Conservation (phyloP, 768 basidiomycete species). For the Neoboletus subvelutipes region DNA sequence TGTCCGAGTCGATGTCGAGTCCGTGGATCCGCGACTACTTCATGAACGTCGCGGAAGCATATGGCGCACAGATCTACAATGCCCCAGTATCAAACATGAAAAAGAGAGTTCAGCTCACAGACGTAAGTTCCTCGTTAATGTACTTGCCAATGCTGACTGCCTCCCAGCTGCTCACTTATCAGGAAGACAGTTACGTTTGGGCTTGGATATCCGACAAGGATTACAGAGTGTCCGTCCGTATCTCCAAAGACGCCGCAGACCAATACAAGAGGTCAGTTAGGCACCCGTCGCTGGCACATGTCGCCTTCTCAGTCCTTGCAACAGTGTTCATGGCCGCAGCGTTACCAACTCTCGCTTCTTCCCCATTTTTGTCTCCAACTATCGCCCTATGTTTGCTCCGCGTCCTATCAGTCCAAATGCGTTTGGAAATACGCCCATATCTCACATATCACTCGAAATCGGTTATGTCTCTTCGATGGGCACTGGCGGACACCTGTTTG, state of each 20-base stretch:
- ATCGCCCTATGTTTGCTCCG: slow-evolving; percentile 51
- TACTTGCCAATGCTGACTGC: background rate
- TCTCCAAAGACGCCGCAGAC: slow-evolving; percentile 51
- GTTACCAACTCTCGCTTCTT: slow-evolving; percentile 49
- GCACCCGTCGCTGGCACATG: background rate
- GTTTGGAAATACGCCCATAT: slow-evolving; percentile 39
- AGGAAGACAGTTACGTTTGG: slow-evolving; percentile 54
- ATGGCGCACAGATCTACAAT: slow-evolving; percentile 45
- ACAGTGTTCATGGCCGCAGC: slow-evolving; percentile 29
- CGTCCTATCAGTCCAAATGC: slow-evolving; percentile 43
- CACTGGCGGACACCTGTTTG: slow-evolving; percentile 43
- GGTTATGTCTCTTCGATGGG: slow-evolving; percentile 43
- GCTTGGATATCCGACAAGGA: slow-evolving; percentile 60
- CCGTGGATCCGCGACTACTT: slow-evolving; percentile 64
- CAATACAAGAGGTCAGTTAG: slow-evolving; percentile 41
- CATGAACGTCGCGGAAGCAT: slow-evolving; percentile 45
- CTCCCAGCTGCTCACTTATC: slow-evolving; percentile 56
- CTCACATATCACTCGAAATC: slow-evolving; percentile 57
- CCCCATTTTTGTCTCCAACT: slow-evolving; percentile 47
- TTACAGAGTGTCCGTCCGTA: slow-evolving; percentile 49
- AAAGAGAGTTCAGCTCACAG: slow-evolving; percentile 58
- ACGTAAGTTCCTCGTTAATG: slow-evolving; percentile 37
- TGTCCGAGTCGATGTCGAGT: slow-evolving; percentile 38
- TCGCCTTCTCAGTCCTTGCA: slow-evolving; percentile 10
- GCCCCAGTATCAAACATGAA: slow-evolving; percentile 30